These are phyloP conservation scores for Sideroxylon spinosum DNA, from an alignment of 179 eudicot species.

Conservation along the genomic window DNA sequence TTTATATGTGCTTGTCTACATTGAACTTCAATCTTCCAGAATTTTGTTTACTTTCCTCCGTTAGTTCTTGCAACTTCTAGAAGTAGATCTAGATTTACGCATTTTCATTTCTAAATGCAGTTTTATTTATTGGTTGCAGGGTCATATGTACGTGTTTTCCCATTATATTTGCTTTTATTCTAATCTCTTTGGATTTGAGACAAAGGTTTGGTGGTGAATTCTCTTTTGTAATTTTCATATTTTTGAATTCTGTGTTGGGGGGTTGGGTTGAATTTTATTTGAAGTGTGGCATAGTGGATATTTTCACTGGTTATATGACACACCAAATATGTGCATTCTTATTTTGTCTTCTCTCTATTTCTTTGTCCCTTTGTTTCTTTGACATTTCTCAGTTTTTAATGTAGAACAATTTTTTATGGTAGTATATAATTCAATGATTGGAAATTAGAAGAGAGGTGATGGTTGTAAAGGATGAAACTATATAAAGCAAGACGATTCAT, in stretches of 20 bases:
- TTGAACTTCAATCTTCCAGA: neutral
- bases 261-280: neutral
- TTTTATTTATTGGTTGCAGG: conserved; percentile 56
- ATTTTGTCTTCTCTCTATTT: neutral
- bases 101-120: neutral
- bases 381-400: too few relatives aligned
- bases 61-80: neutral
- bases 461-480: too few relatives aligned
- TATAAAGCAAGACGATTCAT: too few relatives aligned
- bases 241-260: neutral
- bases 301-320: neutral
- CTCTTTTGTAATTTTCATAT: neutral
- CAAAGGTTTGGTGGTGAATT: conserved; percentile 57
- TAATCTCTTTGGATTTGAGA: conserved; percentile 96
- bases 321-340: neutral
- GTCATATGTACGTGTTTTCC: conserved; percentile 93
- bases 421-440: too few relatives aligned
- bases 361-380: neutral
- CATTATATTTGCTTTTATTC: conserved; percentile 88
- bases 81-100: neutral
- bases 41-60: neutral
- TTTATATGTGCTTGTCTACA: neutral
- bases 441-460: too few relatives aligned
- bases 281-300: neutral
- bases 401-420: too few relatives aligned